Conservation (phyloP, 257 asterid genomes). For the Voacanga thouarsii region DNA sequence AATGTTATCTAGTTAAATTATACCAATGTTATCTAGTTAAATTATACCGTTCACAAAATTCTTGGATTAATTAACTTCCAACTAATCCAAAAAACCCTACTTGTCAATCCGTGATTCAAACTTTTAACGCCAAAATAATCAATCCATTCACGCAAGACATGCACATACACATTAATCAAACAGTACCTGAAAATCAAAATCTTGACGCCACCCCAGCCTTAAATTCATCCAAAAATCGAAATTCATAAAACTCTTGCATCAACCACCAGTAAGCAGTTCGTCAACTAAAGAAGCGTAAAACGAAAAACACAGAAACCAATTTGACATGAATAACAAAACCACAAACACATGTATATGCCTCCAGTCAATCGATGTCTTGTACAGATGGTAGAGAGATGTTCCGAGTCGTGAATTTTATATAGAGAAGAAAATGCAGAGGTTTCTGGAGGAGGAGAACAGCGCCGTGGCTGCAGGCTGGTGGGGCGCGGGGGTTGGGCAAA, state of each 20-base stretch:
- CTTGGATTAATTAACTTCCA: not conserved
- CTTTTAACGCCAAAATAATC: constrained; percentile 9
- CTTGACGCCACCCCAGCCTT: constrained; percentile 36
- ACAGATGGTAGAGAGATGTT: not conserved
- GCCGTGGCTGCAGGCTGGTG: constrained; percentile 22
- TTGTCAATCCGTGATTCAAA: constrained; percentile 8
- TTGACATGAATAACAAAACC: not conserved
- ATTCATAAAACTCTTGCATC: constrained; percentile 4
- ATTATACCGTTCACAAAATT: constrained; percentile 8
- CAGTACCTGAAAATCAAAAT: constrained; percentile 42
- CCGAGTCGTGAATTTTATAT: not conserved
- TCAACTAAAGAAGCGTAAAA: not conserved
- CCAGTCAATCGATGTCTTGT: not conserved
- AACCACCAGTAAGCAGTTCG: constrained; percentile 4
- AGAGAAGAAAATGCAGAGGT: not conserved
- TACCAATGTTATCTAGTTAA: constrained; percentile 15
- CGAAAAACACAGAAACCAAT: not conserved
- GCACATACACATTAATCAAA: constrained; percentile 17
- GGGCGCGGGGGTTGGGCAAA: not conserved
- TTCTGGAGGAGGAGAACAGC: constrained; percentile 29
- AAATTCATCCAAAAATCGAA: constrained; percentile 29
- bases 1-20: constrained; percentile 15
- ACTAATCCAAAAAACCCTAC: constrained; percentile 22
- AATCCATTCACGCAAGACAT: not conserved
- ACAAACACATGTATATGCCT: not conserved